These are phyloP conservation scores for Thelephora aurantiotincta DNA, from an alignment of 768 basidiomycete genomes.

Conservation along the genomic window DNA sequence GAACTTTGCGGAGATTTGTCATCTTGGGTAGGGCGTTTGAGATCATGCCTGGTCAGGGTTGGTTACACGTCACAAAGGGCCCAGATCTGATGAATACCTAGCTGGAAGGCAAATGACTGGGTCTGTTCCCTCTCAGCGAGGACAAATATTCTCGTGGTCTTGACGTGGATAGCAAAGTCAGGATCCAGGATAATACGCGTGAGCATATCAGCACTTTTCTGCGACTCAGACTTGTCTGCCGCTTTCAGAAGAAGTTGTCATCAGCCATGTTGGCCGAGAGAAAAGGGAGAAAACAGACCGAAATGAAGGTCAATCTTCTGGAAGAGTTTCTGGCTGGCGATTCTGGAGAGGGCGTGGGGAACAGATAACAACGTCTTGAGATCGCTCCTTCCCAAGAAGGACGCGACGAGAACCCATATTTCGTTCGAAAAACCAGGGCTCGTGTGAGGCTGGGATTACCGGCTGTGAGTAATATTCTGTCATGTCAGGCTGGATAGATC, in stretches of 20 bases:
- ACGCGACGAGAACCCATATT: constrained; percentile 58
- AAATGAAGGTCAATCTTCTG: constrained; percentile 52
- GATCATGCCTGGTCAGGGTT: constrained; percentile 37
- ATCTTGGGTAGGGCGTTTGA: constrained; percentile 55
- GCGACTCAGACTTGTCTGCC: constrained; percentile 37
- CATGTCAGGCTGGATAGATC: constrained; percentile 3
- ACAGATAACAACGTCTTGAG: constrained; percentile 50
- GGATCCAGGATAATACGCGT: constrained; percentile 49
- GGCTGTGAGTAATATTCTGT: constrained; percentile 3
- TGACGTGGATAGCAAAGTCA: constrained; percentile 41
- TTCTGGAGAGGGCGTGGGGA: constrained; percentile 51
- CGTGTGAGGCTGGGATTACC: constrained; percentile 20
- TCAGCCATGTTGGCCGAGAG: constrained; percentile 9
- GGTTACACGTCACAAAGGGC: background rate
- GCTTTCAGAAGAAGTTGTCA: constrained; percentile 17
- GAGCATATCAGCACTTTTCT: constrained; percentile 58
- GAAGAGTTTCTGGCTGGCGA: constrained; percentile 57
- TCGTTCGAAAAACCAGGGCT: constrained; percentile 49
- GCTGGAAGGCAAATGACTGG: too few species aligned
- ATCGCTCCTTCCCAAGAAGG: constrained; percentile 47
- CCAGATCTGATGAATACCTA: constrained; percentile 12
- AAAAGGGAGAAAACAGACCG: constrained; percentile 16
- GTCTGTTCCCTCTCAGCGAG: constrained; percentile 22
- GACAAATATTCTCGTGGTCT: constrained; percentile 45
- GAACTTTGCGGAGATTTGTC: constrained; percentile 41